Evolutionary conservation across 306 rosid genomes (phyloP), one percentile per base, ranked within the genome.

Genomic region (Casuarina cunninghamiana): DNA sequence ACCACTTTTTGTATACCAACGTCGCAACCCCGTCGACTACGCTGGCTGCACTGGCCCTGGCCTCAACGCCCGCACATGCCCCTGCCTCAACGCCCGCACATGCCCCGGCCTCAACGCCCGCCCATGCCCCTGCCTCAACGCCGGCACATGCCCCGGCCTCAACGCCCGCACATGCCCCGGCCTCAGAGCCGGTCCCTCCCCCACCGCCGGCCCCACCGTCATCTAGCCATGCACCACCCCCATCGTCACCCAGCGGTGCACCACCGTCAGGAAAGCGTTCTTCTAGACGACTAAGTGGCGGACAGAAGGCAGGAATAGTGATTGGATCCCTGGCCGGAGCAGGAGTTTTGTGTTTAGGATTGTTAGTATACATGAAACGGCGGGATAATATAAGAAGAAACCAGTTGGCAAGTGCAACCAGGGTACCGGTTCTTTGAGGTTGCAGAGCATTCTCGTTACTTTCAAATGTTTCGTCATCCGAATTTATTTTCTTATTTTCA

Each of bases 291-390:
- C 61, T 78, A 44, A 84, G 70, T 60, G 91, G 80, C 6, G 84
- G 85, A 48, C 82, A 85, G 49, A 87, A 87, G 80, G 85, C 84
- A 12, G 91, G 82, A 21, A 26, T 85, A 12, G 87, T 38, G 8
- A 60, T 83, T 7, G 91, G 84, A 80, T 85, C 80, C 71, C 26
- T 80, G 44, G 38, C 62, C 0, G 91, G 80, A 60, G 83, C 21
- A 53, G 84, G 69, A 21, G 51, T 81, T 82, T 53, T 84, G 17
- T 79, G 46, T 2, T 42, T 78, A n/a, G 68, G 72, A 15, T 85
- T 80, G 35, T 55, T 53, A 17, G 77, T 77, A 46, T 87, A 79
- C 85, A 79, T 53, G 76, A 84, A 61, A 69, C 87, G 88, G 10
- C 63, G 44, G 2, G 5, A 9, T 39, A 13, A 63, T 39, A 16